Evolutionary conservation across 257 asterid species (phyloP).

Genomic region (Solanum bukasovii): DNA sequence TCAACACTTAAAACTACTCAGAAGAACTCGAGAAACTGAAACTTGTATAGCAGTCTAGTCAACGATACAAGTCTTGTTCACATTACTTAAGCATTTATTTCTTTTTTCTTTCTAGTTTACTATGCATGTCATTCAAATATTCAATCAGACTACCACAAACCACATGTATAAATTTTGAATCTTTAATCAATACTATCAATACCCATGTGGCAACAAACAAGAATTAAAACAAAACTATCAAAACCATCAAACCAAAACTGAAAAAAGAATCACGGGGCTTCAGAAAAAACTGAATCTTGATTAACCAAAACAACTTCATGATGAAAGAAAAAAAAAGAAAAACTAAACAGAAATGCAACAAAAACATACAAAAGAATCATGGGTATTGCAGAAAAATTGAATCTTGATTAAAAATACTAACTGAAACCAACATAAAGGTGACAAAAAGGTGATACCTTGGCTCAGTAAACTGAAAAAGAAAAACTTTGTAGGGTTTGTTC

Average conservation of each 20-base stretch:
- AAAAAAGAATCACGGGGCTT: not conserved
- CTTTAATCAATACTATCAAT: not conserved
- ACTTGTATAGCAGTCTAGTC: not conserved
- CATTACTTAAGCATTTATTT: not conserved
- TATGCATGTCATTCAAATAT: not conserved
- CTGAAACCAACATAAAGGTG: not conserved
- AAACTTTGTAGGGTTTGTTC: not conserved
- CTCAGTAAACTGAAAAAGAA: not conserved
- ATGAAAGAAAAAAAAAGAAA: not conserved
- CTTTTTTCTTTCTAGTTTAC: not conserved
- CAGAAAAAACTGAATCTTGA: slow-evolving; percentile 4
- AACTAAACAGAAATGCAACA: not conserved
- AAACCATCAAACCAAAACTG: not conserved
- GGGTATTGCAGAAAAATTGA: not conserved
- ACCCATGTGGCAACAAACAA: not conserved
- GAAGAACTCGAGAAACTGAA: not conserved
- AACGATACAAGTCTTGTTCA: not conserved
- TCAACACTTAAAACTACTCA: not conserved
- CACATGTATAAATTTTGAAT: not conserved
- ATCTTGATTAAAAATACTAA: not conserved
- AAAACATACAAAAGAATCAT: not conserved
- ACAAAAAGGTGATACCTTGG: not conserved
- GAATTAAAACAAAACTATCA: not conserved
- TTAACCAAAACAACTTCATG: not conserved
- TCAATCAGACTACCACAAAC: not conserved